Conservation (phyloP, 306 rosid genomes). For the Glycine soja region DNA sequence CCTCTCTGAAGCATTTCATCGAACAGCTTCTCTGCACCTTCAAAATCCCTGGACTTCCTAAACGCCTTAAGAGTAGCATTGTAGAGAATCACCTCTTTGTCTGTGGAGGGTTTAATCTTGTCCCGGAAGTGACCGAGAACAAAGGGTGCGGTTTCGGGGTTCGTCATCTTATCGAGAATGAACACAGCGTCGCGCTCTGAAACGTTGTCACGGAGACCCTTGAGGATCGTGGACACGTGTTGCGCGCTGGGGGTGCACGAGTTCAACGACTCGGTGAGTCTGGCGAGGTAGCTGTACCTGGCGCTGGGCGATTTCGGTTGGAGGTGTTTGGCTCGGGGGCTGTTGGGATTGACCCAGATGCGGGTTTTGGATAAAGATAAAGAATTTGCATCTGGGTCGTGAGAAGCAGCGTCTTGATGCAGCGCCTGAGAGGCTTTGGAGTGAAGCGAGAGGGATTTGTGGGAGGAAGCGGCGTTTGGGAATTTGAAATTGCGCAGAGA, state of each 20-base stretch:
- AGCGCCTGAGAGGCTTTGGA: constrained; percentile 39
- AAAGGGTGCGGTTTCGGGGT: constrained; percentile 60
- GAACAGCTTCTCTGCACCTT: constrained; percentile 83
- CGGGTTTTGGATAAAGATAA: constrained; percentile 54
- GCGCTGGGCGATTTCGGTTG: constrained; percentile 52
- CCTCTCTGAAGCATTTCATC: constrained; percentile 78
- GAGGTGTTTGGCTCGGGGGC: constrained; percentile 66
- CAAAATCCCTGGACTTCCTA: constrained; percentile 59
- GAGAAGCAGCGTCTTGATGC: constrained; percentile 42
- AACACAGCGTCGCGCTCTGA: constrained; percentile 74
- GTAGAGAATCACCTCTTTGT: constrained; percentile 56
- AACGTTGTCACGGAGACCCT: constrained; percentile 51
- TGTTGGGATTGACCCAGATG: constrained; percentile 82
- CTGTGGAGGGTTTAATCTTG: constrained; percentile 55
- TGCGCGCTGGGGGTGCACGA: constrained; percentile 54
- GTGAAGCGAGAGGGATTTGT: constrained; percentile 34
- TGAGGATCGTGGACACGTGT: constrained; percentile 57
- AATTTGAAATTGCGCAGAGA: constrained; percentile 35
- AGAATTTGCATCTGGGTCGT: constrained; percentile 51
- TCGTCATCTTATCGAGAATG: constrained; percentile 69
- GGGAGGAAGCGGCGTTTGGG: constrained; percentile 26
- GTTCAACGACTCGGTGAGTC: constrained; percentile 62
- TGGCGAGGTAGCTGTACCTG: constrained; percentile 60
- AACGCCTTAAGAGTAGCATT: constrained; percentile 76
- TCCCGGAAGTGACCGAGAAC: constrained; percentile 63